phyloP scores from a whole-genome alignment of 148 eudicot genomes.

The Heliosperma pusillum region DNA sequence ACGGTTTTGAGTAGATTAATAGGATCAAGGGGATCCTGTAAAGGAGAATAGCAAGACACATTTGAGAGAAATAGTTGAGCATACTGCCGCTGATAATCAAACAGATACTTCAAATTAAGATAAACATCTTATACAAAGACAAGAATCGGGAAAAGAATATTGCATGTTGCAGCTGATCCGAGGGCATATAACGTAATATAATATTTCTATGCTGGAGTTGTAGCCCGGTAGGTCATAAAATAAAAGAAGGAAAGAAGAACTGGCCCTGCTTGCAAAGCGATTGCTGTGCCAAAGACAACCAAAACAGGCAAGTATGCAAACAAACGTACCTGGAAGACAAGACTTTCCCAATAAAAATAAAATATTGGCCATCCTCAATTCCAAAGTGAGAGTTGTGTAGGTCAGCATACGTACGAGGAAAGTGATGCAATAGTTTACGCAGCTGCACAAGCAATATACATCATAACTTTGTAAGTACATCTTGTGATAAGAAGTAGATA shows the following conservation, averaged over 20 bases:
- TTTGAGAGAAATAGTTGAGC: not conserved
- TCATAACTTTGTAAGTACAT: not conserved
- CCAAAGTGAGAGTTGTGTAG: conserved; percentile 75
- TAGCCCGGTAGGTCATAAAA: not conserved
- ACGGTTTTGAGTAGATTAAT: not conserved
- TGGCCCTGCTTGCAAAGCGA: conserved; percentile 10
- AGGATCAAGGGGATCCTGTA: not conserved
- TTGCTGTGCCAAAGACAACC: not conserved
- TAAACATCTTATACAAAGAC: not conserved
- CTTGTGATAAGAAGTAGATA: not conserved
- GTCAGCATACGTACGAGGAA: conserved; percentile 97
- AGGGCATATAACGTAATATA: not conserved
- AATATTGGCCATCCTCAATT: conserved; percentile 86
- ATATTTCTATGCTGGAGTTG: not conserved
- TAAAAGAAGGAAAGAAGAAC: not conserved
- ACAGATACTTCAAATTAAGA: not conserved
- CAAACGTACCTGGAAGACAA: conserved; percentile 64
- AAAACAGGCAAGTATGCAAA: conserved; percentile 6
- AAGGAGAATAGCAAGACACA: not conserved
- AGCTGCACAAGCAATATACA: conserved; percentile 48
- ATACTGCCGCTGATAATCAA: not conserved
- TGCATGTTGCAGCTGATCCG: not conserved
- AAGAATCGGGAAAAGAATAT: not conserved
- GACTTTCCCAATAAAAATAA: conserved; percentile 82
- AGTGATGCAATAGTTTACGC: conserved; percentile 87